A percentile compares a stretch with the other conserved stretches of the same genome.
phyloP scores from a whole-genome alignment of 1,139 yeast species.

The Geotrichum candidum region DNA sequence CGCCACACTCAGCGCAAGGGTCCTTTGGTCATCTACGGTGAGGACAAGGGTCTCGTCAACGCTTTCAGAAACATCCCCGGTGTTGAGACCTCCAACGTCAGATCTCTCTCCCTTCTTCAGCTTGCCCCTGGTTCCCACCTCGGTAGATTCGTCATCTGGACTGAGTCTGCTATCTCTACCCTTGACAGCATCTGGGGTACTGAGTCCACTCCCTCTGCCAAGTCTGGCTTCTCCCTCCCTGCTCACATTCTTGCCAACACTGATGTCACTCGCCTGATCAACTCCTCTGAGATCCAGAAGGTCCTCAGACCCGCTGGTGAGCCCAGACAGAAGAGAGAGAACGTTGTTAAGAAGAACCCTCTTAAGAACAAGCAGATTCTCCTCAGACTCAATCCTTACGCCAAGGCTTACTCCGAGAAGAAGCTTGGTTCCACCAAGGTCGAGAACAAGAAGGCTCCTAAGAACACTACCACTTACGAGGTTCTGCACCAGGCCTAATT shows the following conservation, averaged over 20 bases:
- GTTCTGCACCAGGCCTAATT: conserved; percentile 18
- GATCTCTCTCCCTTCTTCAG: conserved; percentile 92
- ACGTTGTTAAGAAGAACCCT: conserved; percentile 99
- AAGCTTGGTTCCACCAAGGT: conserved; percentile 84
- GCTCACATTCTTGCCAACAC: conserved; percentile 89
- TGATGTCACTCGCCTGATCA: conserved; percentile 94
- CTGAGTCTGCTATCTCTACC: conserved; percentile 95
- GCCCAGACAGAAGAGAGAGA: conserved; percentile 86
- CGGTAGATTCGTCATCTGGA: conserved; percentile 99
- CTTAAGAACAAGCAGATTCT: conserved; percentile 98
- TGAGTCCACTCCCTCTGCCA: conserved; percentile 75
- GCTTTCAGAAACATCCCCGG: conserved; percentile 99
- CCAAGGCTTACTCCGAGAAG: conserved; percentile 91
- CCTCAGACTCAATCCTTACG: conserved; percentile 99
- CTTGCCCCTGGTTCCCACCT: conserved; percentile 99
- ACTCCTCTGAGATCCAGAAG: conserved; percentile 98
- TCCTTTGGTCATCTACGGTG: conserved; percentile 96
- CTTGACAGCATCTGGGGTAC: conserved; percentile 98
- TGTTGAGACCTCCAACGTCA: conserved; percentile 94
- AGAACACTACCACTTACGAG: conserved; percentile 16
- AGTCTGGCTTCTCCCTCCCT: conserved; percentile 91
- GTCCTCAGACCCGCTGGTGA: conserved; percentile 96
- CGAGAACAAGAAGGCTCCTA: conserved; percentile 38
- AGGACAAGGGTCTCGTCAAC: conserved; percentile 96
- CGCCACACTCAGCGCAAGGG: conserved; percentile 99